Base-by-base conservation (phyloP, 2,329 filamentous ascomycete species). In the Talaromyces marneffei region DNA sequence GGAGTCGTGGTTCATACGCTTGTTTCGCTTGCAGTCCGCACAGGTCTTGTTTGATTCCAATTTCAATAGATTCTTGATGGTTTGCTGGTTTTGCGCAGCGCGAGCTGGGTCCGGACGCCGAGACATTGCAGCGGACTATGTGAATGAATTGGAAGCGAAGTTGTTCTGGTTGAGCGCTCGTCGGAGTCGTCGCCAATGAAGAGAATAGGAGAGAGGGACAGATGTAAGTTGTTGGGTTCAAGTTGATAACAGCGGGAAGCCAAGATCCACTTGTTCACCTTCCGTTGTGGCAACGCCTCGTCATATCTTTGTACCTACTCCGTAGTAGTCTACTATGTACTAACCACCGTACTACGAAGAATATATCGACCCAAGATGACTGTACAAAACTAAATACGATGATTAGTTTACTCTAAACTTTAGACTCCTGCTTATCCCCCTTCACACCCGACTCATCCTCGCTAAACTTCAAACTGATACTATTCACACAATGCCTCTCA, bases 11-110 rank as follows among this genome's bases (percentile, higher is more conserved):
- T 50, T 53, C 57, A 68, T 78, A 95, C 92, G 94, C 78, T 97
- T 99, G 82, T 97, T 99, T 75, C 89, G 87, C 83, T 99, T 99
- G 85, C 94, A 99, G 77, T 99, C 94, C 64, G 93, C 91, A 82
- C 94, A 99, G 73, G 90, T 86, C 82, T 99, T 99, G 81, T 99
- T 99, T 65, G 87, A 81, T 73, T 97, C 93, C 68, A 99, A 80
- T 80, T 97, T 99, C 74, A 97, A 82, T 68, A 99, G 85, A 73
- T 85, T 92, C 82, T 97, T 97, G 77, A 99, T 91, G 48, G 92
- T 95, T 75, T 88, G 87, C 76, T 91, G 88, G 79, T 99, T 99
- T 79, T 95, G 90, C 71, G 92, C 92, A 70, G 92, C 90, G 77
- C 91, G 87, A 78, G 96, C 91, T 67, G 91, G 89, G 66, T 87